A percentile compares a stretch with the other conserved stretches of the same genome.
Conservation (phyloP, 2,329 filamentous ascomycete genomes). For the Ascosphaera apis region DNA sequence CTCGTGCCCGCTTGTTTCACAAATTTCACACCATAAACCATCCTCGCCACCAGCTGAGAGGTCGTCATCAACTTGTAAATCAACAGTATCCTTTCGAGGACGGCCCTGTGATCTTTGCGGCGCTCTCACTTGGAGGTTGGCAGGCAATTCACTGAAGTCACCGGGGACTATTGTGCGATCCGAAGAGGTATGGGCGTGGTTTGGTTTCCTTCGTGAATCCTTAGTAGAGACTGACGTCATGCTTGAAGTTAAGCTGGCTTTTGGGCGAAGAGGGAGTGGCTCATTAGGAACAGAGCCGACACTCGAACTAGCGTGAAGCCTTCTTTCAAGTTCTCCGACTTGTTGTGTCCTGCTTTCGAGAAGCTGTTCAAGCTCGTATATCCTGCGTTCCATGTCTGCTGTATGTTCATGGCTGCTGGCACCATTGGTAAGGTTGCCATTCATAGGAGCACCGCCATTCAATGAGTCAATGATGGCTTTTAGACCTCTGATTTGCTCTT, state of each 20-base stretch:
- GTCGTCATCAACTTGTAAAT: neutral
- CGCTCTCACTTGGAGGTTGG: conserved; percentile 6
- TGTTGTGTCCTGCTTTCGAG: conserved; percentile 48
- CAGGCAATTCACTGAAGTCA: conserved; percentile 17
- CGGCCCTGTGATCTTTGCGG: neutral
- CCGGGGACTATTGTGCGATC: conserved; percentile 20
- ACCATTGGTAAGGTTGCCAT: conserved; percentile 1
- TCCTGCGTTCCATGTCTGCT: conserved; percentile 51
- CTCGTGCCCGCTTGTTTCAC: conserved; percentile 75
- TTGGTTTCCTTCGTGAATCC: conserved; percentile 6
- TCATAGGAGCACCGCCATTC: conserved; percentile 34
- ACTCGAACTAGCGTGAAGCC: conserved; percentile 24
- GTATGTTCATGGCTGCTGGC: conserved; percentile 32
- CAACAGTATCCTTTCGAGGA: neutral
- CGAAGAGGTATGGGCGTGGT: conserved; percentile 18
- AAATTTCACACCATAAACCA: conserved; percentile 81
- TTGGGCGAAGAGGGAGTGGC: conserved; percentile 10
- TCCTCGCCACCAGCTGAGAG: conserved; percentile 39
- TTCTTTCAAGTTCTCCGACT: conserved; percentile 70
- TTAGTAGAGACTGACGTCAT: neutral
- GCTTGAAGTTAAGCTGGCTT: conserved; percentile 5
- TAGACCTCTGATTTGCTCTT: conserved; percentile 88
- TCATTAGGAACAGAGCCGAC: conserved; percentile 6
- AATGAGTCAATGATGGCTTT: conserved; percentile 97
- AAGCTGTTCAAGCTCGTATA: conserved; percentile 51